A percentile compares a stretch with the other conserved stretches of the same genome.
phyloP scores from a whole-genome alignment of 2,329 filamentous ascomycete species.

The Pseudogymnoascus sp. region DNA sequence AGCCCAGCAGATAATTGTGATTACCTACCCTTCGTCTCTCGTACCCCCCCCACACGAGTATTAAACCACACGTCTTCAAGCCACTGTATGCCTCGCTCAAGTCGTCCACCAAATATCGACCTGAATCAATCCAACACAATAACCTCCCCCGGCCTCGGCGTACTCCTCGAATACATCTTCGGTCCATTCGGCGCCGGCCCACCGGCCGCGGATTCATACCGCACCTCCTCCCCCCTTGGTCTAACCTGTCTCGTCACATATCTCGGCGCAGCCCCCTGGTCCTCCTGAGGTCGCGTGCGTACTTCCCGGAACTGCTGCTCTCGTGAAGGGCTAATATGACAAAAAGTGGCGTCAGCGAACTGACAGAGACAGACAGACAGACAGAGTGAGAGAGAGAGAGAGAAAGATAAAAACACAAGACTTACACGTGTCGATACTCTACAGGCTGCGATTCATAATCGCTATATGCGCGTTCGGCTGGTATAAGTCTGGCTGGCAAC shows the following conservation, averaged over 20 bases:
- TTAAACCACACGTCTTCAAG: neutral
- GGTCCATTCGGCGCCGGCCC: neutral
- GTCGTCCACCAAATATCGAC: too few species aligned
- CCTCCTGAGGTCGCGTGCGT: neutral
- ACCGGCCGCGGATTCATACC: neutral
- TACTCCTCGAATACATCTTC: neutral
- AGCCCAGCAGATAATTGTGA: neutral
- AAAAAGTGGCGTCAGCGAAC: neutral
- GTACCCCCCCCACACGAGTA: neutral
- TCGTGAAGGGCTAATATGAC: neutral
- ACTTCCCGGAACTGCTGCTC: neutral
- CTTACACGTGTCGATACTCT: conserved; percentile 1
- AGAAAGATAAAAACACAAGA: neutral
- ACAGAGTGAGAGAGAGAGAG: neutral
- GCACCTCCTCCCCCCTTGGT: neutral
- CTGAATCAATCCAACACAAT: conserved; percentile 4
- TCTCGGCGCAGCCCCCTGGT: neutral
- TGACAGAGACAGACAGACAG: neutral
- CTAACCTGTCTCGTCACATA: neutral
- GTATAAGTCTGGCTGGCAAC: neutral
- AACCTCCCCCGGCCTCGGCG: neutral
- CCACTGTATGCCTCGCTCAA: neutral
- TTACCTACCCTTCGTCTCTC: neutral
- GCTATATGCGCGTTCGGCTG: neutral
- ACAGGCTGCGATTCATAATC: neutral